A percentile compares a stretch with the other conserved stretches of the same genome.
Conservation (phyloP, 2,329 filamentous ascomycete genomes). For the Colletotrichum sp. region DNA sequence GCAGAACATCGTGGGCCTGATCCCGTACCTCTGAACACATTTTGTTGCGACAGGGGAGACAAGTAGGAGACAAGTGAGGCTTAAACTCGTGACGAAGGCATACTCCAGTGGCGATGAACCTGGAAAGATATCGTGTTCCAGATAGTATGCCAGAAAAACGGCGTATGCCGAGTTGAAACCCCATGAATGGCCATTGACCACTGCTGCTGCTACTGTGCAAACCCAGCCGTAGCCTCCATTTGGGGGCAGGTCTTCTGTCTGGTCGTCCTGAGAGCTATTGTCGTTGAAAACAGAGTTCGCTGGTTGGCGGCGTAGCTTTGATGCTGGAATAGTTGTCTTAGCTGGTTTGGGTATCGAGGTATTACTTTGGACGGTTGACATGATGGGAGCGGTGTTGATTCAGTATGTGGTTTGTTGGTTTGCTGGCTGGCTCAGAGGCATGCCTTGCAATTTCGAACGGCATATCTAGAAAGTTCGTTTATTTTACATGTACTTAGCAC, state of each 20-base stretch:
- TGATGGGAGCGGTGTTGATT: neutral
- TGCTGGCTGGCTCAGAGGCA: neutral
- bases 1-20: neutral
- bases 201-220: neutral
- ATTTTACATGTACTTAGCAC: neutral
- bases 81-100: neutral
- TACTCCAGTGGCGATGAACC: neutral
- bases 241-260: neutral
- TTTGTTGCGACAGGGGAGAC: neutral
- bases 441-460: neutral
- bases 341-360: neutral
- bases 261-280: neutral
- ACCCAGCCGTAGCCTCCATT: neutral
- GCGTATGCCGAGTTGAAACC: neutral
- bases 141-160: neutral
- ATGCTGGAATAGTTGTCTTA: neutral
- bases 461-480: neutral
- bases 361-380: neutral
- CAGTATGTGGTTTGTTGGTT: no score
- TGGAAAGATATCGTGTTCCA: neutral
- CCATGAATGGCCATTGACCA: neutral
- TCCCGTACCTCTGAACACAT: neutral
- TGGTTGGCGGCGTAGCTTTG: neutral
- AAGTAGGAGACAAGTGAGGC: neutral
- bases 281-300: neutral